Base-by-base conservation (phyloP, 2,329 filamentous ascomycete genomes). In the Neofusicoccum cordaticola region DNA sequence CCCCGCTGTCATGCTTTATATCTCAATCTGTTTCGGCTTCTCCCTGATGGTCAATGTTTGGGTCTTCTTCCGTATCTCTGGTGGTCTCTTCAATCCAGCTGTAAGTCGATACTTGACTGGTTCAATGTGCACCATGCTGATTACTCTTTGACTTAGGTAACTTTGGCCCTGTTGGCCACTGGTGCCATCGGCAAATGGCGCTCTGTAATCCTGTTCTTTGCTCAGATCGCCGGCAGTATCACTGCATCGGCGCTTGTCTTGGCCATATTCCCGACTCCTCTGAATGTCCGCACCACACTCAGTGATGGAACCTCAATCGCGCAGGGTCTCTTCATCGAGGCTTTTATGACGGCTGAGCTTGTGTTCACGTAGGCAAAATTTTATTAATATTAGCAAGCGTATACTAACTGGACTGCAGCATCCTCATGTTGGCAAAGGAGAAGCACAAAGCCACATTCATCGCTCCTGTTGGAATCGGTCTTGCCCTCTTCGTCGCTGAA, bases 21-120 rank as follows among this genome's bases (percentile, higher is more conserved):
- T 79, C 9, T 78, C 74, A 52, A 75, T 79, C 22, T 74, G 71
- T 48, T 65, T 78, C 63, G 71, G 72, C 12, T 78, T 78, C 68
- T 75, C 75, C 0, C 76, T 79, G 65, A 73, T 77, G 74, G 73
- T 78, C 12, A 78, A 77, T 63, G 77, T 77, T 0, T 79, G 77
- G 77, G 71, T 77, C 1, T 79, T 79, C 65, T 79, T 77, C 61
- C 64, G 76, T 8, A 75, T 78, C 3, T 74, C 70, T 58, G 77
- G 76, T 31, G 77, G 76, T 13, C 62, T 78, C 4, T 78, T 79
- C 66, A 79, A 79, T 66, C 77, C 77, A 31, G 76, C 77, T 56
- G 75, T 78, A 71, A 69, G 74, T 69, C 66, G 12, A 72, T 71
- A 1, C 52, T 75, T 27, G 73, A 75, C 61, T 74, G 73, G 50